phyloP scores from a whole-genome alignment of 306 rosid genomes.

The Vigna mungo region DNA sequence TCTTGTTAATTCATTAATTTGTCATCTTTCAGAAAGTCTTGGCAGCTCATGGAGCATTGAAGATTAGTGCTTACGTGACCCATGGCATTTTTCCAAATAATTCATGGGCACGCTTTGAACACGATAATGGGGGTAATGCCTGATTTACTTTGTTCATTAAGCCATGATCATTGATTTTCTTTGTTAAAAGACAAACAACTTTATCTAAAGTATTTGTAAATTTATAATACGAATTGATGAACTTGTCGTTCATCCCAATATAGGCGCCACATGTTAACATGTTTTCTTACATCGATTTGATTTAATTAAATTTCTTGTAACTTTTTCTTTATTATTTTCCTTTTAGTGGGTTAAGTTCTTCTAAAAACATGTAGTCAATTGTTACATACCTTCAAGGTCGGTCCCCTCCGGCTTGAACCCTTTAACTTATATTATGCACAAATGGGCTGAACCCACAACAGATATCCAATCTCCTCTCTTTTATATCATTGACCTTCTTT shows the following conservation, averaged over 20 bases:
- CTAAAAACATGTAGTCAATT: too few species aligned
- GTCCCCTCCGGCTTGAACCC: not conserved
- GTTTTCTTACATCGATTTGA: constrained; percentile 25
- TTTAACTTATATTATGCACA: not conserved
- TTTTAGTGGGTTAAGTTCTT: too few species aligned
- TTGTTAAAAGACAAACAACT: constrained; percentile 36
- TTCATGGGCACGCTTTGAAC: constrained; percentile 89
- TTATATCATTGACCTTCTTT: constrained; percentile 16
- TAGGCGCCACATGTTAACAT: constrained; percentile 6
- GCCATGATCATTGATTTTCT: constrained; percentile 22
- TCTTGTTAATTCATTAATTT: constrained; percentile 21
- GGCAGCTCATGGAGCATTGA: constrained; percentile 88
- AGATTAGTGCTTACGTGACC: constrained; percentile 96
- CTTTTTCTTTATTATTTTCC: too few species aligned
- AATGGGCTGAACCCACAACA: constrained; percentile 6
- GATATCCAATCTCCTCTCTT: constrained; percentile 24
- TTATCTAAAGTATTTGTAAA: constrained; percentile 25
- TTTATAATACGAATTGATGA: constrained; percentile 16
- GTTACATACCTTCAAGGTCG: too few species aligned
- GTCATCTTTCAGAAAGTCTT: constrained; percentile 75
- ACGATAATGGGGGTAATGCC: constrained; percentile 75
- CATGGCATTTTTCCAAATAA: constrained; percentile 95
- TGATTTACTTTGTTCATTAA: constrained; percentile 37
- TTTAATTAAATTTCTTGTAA: not conserved
- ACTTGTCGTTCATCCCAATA: not conserved